Base-by-base conservation (phyloP, 1,284 basidiomycete genomes). In the Blastosporella zonata region DNA sequence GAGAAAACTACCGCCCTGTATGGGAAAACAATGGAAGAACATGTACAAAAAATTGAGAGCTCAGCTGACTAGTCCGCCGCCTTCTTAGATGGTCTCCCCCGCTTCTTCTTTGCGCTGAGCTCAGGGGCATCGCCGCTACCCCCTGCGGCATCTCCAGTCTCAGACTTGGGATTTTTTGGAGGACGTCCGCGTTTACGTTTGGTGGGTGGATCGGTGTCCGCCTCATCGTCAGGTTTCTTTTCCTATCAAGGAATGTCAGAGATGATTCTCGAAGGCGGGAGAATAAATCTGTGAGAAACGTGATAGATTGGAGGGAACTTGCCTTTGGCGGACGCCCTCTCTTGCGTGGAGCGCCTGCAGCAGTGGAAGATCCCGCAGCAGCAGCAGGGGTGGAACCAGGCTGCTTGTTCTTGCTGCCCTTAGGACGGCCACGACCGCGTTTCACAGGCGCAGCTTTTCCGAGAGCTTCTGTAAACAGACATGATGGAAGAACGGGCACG, bases 351-450 rank as follows among this genome's bases (percentile, higher is more conserved):
- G 65, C 54, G 6, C 66, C 53, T 13, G 73, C 56, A 21, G 65
- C 57, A 43, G 65, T 57, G 43, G 72, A 61, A 7, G 73, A 55
- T 53, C 66, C 66, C n/a, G 70, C 57, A 27, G 73, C 62, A 42
- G 70, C 65, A 20, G 71, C 59, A 15, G 71, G 57, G 10, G 73
- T 62, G 35, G 69, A 57, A 58, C 70, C 63, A 48, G 72, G 64
- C 63, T 84, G 87, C 78, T 89, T 90, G 68, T 90, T 90, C 71
- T 84, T 90, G 67, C 83, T 86, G 62, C 87, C 87, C 66, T 84
- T 88, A 53, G 87, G 88, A 55, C 87, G 79, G 45, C 87, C 87
- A 42, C 87, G 78, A 60, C 84, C 79, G 59, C 87, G 82, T 70
- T 89, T 90, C 54, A 63, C 60, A 43, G 65, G 73, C 48, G 62